Evolutionary conservation across 2,329 filamentous ascomycete genomes (phyloP).

Genomic region (Aspergillus sp.): DNA sequence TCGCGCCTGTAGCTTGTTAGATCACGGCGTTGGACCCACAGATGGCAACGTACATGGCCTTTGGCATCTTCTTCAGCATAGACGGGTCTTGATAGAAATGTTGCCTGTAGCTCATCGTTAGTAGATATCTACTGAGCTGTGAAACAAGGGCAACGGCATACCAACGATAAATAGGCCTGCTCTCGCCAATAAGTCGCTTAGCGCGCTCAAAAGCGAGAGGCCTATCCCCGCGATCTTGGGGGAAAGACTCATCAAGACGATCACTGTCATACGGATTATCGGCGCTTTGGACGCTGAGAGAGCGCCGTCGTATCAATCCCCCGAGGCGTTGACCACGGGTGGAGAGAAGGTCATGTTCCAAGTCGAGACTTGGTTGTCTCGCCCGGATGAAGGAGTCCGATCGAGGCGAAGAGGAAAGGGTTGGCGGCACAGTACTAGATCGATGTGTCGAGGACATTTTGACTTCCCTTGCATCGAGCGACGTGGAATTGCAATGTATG

Average conservation of each 20-base stretch:
- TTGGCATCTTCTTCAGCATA: conserved; percentile 70
- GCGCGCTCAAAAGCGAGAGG: conserved; percentile 16
- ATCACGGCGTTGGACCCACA: conserved; percentile 1
- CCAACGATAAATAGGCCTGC: conserved; percentile 83
- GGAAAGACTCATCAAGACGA: conserved; percentile 11
- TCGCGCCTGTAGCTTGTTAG: conserved; percentile 56
- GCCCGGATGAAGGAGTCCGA: conserved; percentile 22
- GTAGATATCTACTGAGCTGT: not conserved
- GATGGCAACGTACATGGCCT: conserved; percentile 59
- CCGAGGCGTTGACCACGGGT: conserved; percentile 43
- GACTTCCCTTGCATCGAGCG: not conserved
- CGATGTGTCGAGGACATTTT: conserved; percentile 15
- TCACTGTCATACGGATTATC: conserved; percentile 19
- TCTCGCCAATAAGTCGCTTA: conserved; percentile 72
- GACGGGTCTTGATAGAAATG: conserved; percentile 81
- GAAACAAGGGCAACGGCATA: conserved; percentile 20
- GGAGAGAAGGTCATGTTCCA: conserved; percentile 37
- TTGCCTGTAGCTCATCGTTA: conserved; percentile 49
- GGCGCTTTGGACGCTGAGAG: conserved; percentile 21
- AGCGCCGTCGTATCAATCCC: conserved; percentile 33
- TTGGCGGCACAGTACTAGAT: conserved; percentile 10
- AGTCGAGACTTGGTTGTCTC: conserved; percentile 36
- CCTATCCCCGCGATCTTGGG: conserved; percentile 34
- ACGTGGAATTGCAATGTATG: not conserved
- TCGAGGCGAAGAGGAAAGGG: conserved; percentile 11